These are phyloP conservation scores for Trametes gibbosa DNA, from an alignment of 768 basidiomycete genomes.

Conservation along the genomic window DNA sequence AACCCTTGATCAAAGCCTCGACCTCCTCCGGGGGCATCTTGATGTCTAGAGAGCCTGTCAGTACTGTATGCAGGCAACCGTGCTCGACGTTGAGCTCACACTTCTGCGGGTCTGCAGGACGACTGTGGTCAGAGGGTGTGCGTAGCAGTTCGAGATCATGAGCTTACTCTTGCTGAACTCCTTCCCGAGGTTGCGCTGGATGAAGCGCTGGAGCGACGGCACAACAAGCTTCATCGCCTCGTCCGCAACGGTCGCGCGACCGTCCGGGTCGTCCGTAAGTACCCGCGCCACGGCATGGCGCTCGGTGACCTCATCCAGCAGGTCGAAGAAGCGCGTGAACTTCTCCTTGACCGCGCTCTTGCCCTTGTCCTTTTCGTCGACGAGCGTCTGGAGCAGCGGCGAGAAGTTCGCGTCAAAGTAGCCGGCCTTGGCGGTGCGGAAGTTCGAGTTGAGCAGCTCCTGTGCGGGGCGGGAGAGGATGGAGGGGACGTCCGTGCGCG, in stretches of 20 bases:
- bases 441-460: conserved; percentile 64
- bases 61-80: not conserved
- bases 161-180: conserved; percentile 81
- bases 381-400: conserved; percentile 63
- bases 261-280: conserved; percentile 67
- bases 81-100: conserved; percentile 40
- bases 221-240: conserved; percentile 78
- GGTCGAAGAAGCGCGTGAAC: conserved; percentile 77
- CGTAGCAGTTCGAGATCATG: not conserved
- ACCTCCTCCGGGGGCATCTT: conserved; percentile 75
- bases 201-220: conserved; percentile 70
- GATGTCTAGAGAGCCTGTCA: conserved; percentile 53
- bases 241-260: conserved; percentile 57
- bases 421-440: conserved; percentile 77
- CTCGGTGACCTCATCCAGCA: conserved; percentile 77
- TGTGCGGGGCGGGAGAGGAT: conserved; percentile 61
- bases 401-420: conserved; percentile 86
- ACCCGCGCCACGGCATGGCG: conserved; percentile 68
- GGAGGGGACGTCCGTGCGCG: conserved; percentile 42
- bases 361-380: conserved; percentile 48
- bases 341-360: conserved; percentile 75
- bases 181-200: conserved; percentile 72
- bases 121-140: not conserved
- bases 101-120: conserved; percentile 59
- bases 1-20: conserved; percentile 61